These are phyloP conservation scores for Creolimax fragrantissima DNA, from an alignment of 78 protist species.

Conservation along the genomic window DNA sequence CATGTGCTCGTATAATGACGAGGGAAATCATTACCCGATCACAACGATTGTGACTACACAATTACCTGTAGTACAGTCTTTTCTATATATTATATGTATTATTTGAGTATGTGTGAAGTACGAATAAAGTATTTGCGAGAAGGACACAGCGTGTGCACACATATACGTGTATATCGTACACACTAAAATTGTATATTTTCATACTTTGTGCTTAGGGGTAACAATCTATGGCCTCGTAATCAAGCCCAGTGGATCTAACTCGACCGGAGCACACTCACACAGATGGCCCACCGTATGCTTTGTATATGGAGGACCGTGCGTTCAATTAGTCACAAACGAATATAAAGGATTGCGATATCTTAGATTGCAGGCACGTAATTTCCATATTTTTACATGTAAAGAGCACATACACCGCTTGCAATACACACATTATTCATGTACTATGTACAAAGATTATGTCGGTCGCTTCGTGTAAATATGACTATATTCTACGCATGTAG, in stretches of 20 bases:
- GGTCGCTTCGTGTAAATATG: neutral
- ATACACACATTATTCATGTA: neutral
- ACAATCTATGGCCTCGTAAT: neutral
- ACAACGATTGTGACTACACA: too few species aligned
- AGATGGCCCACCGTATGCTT: neutral
- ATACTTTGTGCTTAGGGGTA: too few species aligned
- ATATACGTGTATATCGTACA: too few species aligned
- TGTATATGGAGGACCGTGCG: constrained; percentile 9
- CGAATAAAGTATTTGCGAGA: too few species aligned
- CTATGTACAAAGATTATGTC: neutral
- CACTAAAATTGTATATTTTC: too few species aligned
- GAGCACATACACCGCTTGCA: neutral
- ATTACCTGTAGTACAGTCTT: too few species aligned
- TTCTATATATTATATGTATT: too few species aligned
- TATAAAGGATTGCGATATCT: neutral
- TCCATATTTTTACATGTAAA: neutral
- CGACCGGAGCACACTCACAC: neutral
- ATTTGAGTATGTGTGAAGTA: too few species aligned
- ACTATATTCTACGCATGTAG: neutral
- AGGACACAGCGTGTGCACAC: too few species aligned
- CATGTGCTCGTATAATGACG: too few species aligned
- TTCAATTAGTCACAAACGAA: constrained; percentile 11
- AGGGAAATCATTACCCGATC: too few species aligned
- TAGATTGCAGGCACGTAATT: neutral
- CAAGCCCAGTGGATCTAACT: neutral